Evolutionary conservation across 805 yeast species (phyloP).

Genomic region (Cyberlindnera mrakii): DNA sequence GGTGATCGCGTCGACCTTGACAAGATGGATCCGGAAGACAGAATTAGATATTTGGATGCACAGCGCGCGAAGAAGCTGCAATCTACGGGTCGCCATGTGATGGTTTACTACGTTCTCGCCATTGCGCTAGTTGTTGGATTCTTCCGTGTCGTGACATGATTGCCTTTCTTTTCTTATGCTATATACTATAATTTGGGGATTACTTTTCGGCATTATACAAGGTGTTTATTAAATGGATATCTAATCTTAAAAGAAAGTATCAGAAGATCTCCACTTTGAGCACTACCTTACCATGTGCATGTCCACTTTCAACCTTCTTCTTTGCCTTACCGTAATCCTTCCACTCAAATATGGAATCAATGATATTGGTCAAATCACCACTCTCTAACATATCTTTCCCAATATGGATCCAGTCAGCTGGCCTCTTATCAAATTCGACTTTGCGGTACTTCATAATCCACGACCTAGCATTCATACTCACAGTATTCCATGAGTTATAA

Average conservation of each 20-base stretch:
- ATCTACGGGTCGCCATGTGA: not conserved
- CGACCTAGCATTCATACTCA: conserved; percentile 30
- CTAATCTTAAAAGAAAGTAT: not conserved
- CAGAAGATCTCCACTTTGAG: conserved; percentile 36
- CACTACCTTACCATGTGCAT: conserved; percentile 68
- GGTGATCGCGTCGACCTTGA: conserved; percentile 28
- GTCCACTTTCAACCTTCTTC: conserved; percentile 41
- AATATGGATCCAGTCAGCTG: conserved; percentile 31
- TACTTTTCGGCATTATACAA: not conserved
- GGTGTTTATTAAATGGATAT: not conserved
- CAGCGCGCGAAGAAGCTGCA: conserved; percentile 9
- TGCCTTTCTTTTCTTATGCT: not conserved
- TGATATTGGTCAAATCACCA: conserved; percentile 38
- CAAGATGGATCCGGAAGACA: conserved; percentile 51
- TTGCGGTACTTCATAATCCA: conserved; percentile 33
- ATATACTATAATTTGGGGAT: not conserved
- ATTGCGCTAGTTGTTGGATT: conserved; percentile 25
- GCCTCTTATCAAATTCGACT: conserved; percentile 28
- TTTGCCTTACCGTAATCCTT: conserved; percentile 50
- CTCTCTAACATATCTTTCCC: conserved; percentile 41
- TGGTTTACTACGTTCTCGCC: conserved; percentile 28
- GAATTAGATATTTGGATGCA: conserved; percentile 40
- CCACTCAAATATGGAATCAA: conserved; percentile 56
- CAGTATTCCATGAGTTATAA: conserved; percentile 30
- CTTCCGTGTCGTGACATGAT: conserved; percentile 10